Percentiles rank a stretch among this genome's conserved stretches.
phyloP scores from a whole-genome alignment of 129 eudicot species.

The Lactuca saligna region DNA sequence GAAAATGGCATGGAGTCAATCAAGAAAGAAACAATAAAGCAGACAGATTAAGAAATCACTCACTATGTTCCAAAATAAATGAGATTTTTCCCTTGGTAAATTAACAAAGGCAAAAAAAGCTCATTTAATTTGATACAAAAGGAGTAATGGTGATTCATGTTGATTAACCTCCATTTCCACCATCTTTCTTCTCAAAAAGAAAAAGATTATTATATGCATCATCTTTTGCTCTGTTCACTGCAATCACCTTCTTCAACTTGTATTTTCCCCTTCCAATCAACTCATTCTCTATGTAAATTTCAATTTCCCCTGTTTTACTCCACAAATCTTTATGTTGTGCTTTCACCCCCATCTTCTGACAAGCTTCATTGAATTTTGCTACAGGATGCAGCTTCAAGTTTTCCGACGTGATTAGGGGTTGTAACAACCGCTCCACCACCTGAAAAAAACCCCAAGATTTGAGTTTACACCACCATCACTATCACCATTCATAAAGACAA shows the following conservation, averaged over 20 bases:
- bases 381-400: conserved; percentile 41
- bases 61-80: conserved; percentile 29
- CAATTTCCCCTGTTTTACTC: conserved; percentile 37
- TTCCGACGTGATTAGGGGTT: conserved; percentile 55
- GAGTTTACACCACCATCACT: neutral
- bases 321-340: conserved; percentile 37
- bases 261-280: conserved; percentile 48
- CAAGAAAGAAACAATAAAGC: neutral
- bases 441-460: conserved; percentile 26
- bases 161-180: no score
- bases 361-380: conserved; percentile 44
- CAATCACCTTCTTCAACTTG: no score
- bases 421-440: conserved; percentile 43
- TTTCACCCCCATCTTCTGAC: conserved; percentile 47
- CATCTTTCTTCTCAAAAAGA: no score
- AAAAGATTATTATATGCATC: no score
- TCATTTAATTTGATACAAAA: conserved; percentile 34
- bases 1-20: neutral
- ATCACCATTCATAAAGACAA: no score
- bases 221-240: no score
- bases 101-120: conserved; percentile 25
- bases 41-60: neutral
- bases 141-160: neutral
- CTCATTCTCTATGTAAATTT: conserved; percentile 30
- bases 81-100: conserved; percentile 25